A percentile compares a stretch with the other conserved stretches of the same genome.
Conservation (phyloP, 148 eudicot genomes). For the Simmondsia chinensis region DNA sequence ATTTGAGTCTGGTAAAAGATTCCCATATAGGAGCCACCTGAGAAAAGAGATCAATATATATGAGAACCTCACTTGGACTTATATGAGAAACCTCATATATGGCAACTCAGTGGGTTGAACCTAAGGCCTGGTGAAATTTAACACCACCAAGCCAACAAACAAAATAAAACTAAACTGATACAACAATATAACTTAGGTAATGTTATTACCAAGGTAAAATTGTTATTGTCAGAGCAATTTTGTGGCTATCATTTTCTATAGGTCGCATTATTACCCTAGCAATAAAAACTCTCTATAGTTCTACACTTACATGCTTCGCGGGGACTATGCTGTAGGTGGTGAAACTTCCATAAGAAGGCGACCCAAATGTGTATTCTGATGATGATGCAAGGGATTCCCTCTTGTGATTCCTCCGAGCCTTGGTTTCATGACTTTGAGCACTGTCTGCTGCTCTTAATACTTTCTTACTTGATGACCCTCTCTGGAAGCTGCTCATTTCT, state of each 20-base stretch:
- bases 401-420: slow-evolving; percentile 29
- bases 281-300: neutral
- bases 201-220: too few species aligned
- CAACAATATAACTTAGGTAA: too few species aligned
- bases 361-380: slow-evolving; percentile 41
- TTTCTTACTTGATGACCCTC: slow-evolving; percentile 26
- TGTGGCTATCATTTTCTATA: too few species aligned
- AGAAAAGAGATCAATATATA: too few species aligned
- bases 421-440: slow-evolving; percentile 51
- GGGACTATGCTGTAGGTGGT: slow-evolving; percentile 67
- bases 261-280: too few species aligned
- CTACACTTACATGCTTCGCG: slow-evolving; percentile 42
- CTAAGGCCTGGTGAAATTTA: too few species aligned
- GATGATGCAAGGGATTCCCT: slow-evolving; percentile 85
- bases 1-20: too few species aligned
- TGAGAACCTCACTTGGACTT: too few species aligned
- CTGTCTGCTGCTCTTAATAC: slow-evolving; percentile 20
- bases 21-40: too few species aligned
- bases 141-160: neutral
- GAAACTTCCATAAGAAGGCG: slow-evolving; percentile 92
- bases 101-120: too few species aligned
- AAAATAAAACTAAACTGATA: neutral
- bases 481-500: slow-evolving; percentile 65
- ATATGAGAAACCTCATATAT: too few species aligned
- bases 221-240: too few species aligned